phyloP scores from a whole-genome alignment of 2,329 filamentous ascomycete species.

The Apiospora koreana region DNA sequence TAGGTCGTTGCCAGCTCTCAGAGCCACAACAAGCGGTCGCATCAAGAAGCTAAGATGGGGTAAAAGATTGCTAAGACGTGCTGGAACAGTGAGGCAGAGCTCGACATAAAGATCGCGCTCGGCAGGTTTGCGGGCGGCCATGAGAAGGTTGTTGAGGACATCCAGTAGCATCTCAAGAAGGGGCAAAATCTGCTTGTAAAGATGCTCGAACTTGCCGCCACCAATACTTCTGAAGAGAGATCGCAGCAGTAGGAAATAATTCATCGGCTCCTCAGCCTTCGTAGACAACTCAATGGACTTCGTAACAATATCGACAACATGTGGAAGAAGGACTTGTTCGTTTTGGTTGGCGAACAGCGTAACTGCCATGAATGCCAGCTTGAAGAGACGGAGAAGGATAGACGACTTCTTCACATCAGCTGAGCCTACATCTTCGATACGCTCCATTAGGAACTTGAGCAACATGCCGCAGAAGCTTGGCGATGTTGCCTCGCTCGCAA shows the following conservation, averaged over 20 bases:
- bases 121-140: conserved; percentile 85
- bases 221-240: conserved; percentile 96
- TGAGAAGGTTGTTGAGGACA: conserved; percentile 90
- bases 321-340: conserved; percentile 90
- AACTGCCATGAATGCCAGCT: conserved; percentile 98
- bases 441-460: conserved; percentile 94
- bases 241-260: conserved; percentile 92
- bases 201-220: conserved; percentile 92
- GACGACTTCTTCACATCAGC: conserved; percentile 90
- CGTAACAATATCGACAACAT: conserved; percentile 96
- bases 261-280: conserved; percentile 95
- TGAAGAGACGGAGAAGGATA: conserved; percentile 91
- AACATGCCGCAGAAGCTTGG: conserved; percentile 98
- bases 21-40: conserved; percentile 92
- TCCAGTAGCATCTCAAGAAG: conserved; percentile 96
- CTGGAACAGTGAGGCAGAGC: conserved; percentile 92
- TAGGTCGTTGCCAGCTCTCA: conserved; percentile 88
- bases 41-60: conserved; percentile 96
- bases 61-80: conserved; percentile 87
- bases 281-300: conserved; percentile 96
- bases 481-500: conserved; percentile 97
- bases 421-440: conserved; percentile 91
- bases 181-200: conserved; percentile 97
- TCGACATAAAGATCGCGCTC: conserved; percentile 97
- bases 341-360: conserved; percentile 94